Evolutionary conservation across 1,284 basidiomycete genomes (phyloP).

Genomic region (Ceratobasidium sp.): DNA sequence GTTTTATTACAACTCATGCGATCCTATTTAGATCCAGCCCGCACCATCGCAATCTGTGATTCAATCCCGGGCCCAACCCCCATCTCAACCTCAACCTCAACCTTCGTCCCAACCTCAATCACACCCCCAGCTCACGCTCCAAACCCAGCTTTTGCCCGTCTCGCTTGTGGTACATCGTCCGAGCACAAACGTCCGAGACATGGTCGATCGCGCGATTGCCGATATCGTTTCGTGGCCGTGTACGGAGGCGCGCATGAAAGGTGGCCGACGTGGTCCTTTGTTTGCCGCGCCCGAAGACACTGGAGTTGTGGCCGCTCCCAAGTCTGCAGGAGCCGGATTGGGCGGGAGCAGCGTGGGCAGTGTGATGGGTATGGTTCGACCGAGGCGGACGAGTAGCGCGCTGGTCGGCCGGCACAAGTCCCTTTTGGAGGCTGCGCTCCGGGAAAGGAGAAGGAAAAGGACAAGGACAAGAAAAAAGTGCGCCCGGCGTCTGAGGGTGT

Average conservation of each 20-base stretch:
- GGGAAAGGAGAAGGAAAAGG: constrained; percentile 7
- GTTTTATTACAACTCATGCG: background rate
- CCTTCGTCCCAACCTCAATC: background rate
- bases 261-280: constrained; percentile 10
- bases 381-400: constrained; percentile 33
- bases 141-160: constrained; percentile 44
- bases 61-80: background rate
- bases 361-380: constrained; percentile 25
- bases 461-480: constrained; percentile 22
- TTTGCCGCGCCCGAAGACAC: constrained; percentile 17
- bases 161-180: constrained; percentile 74
- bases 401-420: constrained; percentile 20
- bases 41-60: background rate
- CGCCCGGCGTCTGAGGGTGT: background rate
- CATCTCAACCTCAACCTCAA: too few species aligned
- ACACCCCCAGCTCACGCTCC: constrained; percentile 24
- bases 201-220: constrained; percentile 46
- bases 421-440: background rate
- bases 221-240: constrained; percentile 26
- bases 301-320: background rate
- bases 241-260: constrained; percentile 23
- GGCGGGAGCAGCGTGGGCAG: background rate
- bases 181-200: constrained; percentile 68
- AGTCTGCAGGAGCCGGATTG: background rate
- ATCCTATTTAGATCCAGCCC: background rate